Base-by-base conservation (phyloP, 441 rosid genomes). In the Populus hybrid region DNA sequence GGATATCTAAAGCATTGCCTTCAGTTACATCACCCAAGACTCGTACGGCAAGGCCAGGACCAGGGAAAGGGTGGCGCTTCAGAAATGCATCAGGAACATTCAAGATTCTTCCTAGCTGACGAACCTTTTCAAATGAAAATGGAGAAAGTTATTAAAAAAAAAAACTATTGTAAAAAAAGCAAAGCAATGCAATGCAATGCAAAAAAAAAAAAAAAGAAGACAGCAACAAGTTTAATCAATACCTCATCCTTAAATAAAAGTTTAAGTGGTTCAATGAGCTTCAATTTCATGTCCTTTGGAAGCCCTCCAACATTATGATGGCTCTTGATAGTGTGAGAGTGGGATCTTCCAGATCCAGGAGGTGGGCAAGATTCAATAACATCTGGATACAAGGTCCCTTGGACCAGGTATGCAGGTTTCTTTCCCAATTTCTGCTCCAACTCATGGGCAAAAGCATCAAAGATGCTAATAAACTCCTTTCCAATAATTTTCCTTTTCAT, bases 351-450 rank as follows among this genome's bases (percentile, higher is more conserved):
- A 57, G 89, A 84, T 53, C 98, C 98, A 1, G 98, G 99, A 23
- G 98, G 99, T 9, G 99, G 99, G 79, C 99, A 96, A 10, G 99
- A 96, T 85, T 94, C 99, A 80, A 91, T 96, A 72, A 94, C 98
- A 80, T 92, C 98, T 0, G 99, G 98, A 82, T 96, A 94, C 79
- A 96, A 74, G 59, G 98, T 94, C 79, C 98, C 98, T 85, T 96
- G 98, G 80, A 96, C 98, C 81, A 95, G 79, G 79, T 86, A 95
- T 64, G 85, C 88, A 10, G 97, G 98, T 82, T 82, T 94, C 83
- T 75, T 94, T 71, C 98, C 97, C 71, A 91, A 42, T 70, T 91
- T 88, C 30, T 88, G 78, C 89, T 89, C 97, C 86, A 96, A 79
- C 46, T 91, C 89, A 75, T 91, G 88, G 21, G 96, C 94, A 82